These are phyloP conservation scores for Penicillium sp. DNA, from an alignment of 2,329 filamentous ascomycete genomes.

Conservation along the genomic window DNA sequence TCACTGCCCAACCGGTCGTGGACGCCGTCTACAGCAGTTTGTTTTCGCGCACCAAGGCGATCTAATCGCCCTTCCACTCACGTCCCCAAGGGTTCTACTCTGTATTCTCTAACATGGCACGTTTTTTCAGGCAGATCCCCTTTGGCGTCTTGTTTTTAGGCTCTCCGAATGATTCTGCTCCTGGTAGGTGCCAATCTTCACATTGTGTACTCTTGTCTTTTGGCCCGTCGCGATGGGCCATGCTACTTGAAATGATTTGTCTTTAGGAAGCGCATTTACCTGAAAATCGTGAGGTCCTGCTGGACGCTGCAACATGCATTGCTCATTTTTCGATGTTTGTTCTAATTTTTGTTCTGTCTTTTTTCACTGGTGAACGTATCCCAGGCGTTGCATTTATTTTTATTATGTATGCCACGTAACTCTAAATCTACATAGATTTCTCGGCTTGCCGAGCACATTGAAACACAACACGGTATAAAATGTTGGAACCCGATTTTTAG, in stretches of 20 bases:
- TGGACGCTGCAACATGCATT: neutral
- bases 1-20: slow-evolving; percentile 92
- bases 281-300: neutral
- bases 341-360: neutral
- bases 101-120: slow-evolving; percentile 29
- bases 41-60: slow-evolving; percentile 82
- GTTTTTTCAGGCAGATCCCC: slow-evolving; percentile 20
- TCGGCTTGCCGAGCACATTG: neutral
- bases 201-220: slow-evolving; percentile 20
- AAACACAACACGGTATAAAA: neutral
- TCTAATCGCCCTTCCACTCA: slow-evolving; percentile 50
- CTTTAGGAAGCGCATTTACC: slow-evolving; percentile 18
- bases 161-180: slow-evolving; percentile 34
- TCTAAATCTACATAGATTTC: neutral
- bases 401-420: neutral
- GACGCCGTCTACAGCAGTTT: slow-evolving; percentile 98
- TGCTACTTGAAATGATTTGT: slow-evolving; percentile 27
- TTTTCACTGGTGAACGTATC: neutral
- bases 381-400: neutral
- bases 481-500: neutral
- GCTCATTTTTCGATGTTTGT: neutral
- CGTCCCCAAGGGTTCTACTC: slow-evolving; percentile 26
- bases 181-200: slow-evolving; percentile 38
- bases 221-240: slow-evolving; percentile 25
- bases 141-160: slow-evolving; percentile 22